These are phyloP conservation scores for Tuber microsphaerosporum DNA, from an alignment of 495 filamentous ascomycete genomes.

Conservation along the genomic window DNA sequence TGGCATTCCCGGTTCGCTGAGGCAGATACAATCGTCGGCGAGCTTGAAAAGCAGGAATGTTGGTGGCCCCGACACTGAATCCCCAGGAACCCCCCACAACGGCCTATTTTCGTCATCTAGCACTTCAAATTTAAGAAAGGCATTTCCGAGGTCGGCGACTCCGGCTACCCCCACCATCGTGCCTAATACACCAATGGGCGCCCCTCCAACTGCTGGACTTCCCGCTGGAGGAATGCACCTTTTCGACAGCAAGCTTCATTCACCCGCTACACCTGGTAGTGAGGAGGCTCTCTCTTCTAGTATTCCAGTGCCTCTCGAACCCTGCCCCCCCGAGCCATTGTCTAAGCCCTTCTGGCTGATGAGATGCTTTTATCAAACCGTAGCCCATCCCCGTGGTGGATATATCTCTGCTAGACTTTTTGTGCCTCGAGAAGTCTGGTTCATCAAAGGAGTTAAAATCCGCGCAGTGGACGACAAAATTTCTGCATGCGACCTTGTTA, in stretches of 20 bases:
- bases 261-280: constrained; percentile 59
- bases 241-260: constrained; percentile 79
- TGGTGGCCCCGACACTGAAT: constrained; percentile 53
- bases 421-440: constrained; percentile 86
- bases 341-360: constrained; percentile 95
- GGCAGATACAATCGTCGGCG: constrained; percentile 73
- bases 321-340: constrained; percentile 78
- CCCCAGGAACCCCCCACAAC: constrained; percentile 67
- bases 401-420: constrained; percentile 88
- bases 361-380: constrained; percentile 83
- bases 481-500: constrained; percentile 83
- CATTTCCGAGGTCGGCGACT: constrained; percentile 52
- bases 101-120: constrained; percentile 56
- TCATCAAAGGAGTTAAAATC: constrained; percentile 85
- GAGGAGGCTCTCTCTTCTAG: constrained; percentile 47
- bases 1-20: constrained; percentile 52
- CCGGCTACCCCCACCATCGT: constrained; percentile 53
- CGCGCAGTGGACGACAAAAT: constrained; percentile 90
- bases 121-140: constrained; percentile 41
- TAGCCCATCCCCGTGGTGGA: constrained; percentile 82
- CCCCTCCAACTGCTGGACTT: constrained; percentile 43
- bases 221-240: constrained; percentile 66
- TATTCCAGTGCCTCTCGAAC: constrained; percentile 70
- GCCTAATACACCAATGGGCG: constrained; percentile 43
- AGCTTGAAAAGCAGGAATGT: constrained; percentile 63